Conservation (phyloP, 2,329 filamentous ascomycete species). For the Penicillium sp. region DNA sequence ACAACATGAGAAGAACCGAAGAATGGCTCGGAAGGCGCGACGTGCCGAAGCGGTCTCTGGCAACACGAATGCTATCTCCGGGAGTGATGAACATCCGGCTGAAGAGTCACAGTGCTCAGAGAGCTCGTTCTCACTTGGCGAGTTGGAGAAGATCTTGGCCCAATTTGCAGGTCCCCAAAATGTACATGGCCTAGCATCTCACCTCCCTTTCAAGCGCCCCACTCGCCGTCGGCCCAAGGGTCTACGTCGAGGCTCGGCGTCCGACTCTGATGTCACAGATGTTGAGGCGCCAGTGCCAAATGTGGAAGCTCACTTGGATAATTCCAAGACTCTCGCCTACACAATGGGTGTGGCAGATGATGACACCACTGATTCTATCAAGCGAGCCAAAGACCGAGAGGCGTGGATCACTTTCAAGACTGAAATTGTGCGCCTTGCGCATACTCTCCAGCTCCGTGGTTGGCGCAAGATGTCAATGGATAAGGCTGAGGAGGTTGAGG, state of each 20-base stretch:
- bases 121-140: conserved; percentile 73
- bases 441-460: conserved; percentile 85
- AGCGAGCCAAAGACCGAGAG: conserved; percentile 66
- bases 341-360: conserved; percentile 52
- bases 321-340: conserved; percentile 83
- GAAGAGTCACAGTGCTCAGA: conserved; percentile 55
- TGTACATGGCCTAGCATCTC: conserved; percentile 20
- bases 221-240: conserved; percentile 38
- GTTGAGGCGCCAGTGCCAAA: conserved; percentile 79
- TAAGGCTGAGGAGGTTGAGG: conserved; percentile 43
- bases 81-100: conserved; percentile 35
- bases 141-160: conserved; percentile 70
- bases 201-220: conserved; percentile 22
- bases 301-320: conserved; percentile 83
- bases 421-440: conserved; percentile 84
- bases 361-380: conserved; percentile 46
- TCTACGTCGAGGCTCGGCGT: conserved; percentile 57
- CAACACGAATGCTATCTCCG: conserved; percentile 29
- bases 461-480: conserved; percentile 76
- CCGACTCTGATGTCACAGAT: conserved; percentile 83
- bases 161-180: conserved; percentile 40
- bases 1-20: conserved; percentile 72
- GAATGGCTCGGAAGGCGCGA: conserved; percentile 55
- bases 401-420: conserved; percentile 87
- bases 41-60: conserved; percentile 44